Base-by-base conservation (phyloP, 2,329 filamentous ascomycete species). In the Cladophialophora immunda region DNA sequence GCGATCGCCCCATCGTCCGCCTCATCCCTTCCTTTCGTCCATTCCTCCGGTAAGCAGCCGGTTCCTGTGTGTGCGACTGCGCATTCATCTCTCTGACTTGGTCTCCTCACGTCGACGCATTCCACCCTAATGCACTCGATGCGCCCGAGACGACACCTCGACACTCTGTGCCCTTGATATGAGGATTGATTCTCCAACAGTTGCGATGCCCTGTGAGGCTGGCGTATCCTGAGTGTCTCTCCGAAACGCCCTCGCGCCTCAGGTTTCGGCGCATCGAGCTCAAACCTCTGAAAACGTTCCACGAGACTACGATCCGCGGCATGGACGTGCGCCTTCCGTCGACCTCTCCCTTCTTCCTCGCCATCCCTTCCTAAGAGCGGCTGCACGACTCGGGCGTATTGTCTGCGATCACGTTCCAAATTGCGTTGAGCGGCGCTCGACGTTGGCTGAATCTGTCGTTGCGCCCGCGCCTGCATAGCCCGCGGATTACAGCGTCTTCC, bases 1-100 rank as follows among this genome's bases (percentile, higher is more conserved):
- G 45, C 57, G 57, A 59, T 59, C 57, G 17, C 45, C 32, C 29
- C 45, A n/a, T 50, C 22, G 50, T 50, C 57, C 30, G 17, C 27
- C 19, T 19, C 57, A 30, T 7, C 22, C 27, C 34, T 22, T 19
- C 38, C 38, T 30, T 30, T 47, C 56, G 50, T 34, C 52, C 19
- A 32, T 50, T 50, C 19, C 45, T 50, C 45, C 45, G 45, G 45
- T 25, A 50, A 50, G 45, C 22, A 4, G 22, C 45, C 45, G 15
- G 9, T 19, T 25, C 45, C 45, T 50, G 7, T 11, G 19, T 50
- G 22, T 25, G 45, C 19, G 7, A 11, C 45, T 50, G 45, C 45
- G 17, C 19, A 50, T 11, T 25, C 45, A 2, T 50, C 17, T 41
- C 9, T 15, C 19, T 25, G 4, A 22, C 45, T 25, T 50, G 19